Conservation (phyloP, 2,329 filamentous ascomycete species). For the Diaporthe destruens region DNA sequence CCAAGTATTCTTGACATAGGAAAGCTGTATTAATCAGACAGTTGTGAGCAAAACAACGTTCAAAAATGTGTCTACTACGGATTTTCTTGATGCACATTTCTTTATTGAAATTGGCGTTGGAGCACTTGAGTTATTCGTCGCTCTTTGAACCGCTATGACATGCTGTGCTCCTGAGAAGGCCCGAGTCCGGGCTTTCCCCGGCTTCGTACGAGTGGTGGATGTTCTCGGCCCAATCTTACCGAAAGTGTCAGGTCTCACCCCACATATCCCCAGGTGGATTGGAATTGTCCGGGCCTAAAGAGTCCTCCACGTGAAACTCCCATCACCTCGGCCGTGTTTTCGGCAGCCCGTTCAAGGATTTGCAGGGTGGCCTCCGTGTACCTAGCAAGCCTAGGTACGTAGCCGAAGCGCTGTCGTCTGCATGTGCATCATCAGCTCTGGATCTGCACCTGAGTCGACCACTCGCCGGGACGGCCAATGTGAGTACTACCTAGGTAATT, state of each 20-base stretch:
- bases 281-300: conserved; percentile 10
- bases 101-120: no score
- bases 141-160: no score
- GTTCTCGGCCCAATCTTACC: conserved; percentile 1
- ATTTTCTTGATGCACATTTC: no score
- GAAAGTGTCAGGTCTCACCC: conserved; percentile 21
- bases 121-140: no score
- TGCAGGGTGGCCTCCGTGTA: not conserved
- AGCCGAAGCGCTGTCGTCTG: conserved; percentile 1
- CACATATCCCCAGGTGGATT: conserved; percentile 26
- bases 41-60: no score
- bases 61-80: no score
- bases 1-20: no score
- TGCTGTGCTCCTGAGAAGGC: no score
- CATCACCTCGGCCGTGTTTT: not conserved
- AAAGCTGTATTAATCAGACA: no score
- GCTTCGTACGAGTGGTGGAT: not conserved
- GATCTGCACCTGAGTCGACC: not conserved
- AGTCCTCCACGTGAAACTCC: not conserved
- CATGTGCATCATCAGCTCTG: not conserved
- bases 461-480: not conserved
- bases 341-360: not conserved
- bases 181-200: conserved; percentile 8
- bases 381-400: not conserved
- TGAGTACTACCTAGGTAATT: no score